Conservation (phyloP, 345 rosid genomes). For the Gynandropsis gynandra region DNA sequence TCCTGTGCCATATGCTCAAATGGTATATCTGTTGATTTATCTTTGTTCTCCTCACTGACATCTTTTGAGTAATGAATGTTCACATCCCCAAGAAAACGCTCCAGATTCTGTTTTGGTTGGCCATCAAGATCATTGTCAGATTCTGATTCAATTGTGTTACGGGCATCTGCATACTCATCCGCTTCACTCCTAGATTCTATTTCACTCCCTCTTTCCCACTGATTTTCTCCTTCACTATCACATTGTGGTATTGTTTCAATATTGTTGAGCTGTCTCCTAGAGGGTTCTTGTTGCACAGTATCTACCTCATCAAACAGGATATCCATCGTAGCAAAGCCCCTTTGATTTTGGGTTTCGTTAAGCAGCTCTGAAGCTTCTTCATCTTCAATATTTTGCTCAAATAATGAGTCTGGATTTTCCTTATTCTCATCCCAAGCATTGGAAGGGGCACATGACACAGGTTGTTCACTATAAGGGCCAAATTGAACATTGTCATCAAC, state of each 20-base stretch:
- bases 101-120: conserved; percentile 20
- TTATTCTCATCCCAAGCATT: conserved; percentile 65
- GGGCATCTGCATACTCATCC: conserved; percentile 79
- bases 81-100: conserved; percentile 27
- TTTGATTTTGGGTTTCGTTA: conserved; percentile 15
- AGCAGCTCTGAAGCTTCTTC: conserved; percentile 29
- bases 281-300: conserved; percentile 24
- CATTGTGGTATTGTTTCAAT: conserved; percentile 49
- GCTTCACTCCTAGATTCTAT: conserved; percentile 46
- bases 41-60: conserved; percentile 25
- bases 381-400: conserved; percentile 19
- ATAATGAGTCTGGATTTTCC: conserved; percentile 40
- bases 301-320: conserved; percentile 27
- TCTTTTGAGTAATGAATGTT: conserved; percentile 28
- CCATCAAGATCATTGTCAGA: conserved; percentile 34
- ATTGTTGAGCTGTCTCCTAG: conserved; percentile 38
- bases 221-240: conserved; percentile 39
- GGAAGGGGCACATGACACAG: conserved; percentile 34
- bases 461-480: conserved; percentile 35
- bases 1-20: conserved; percentile 18
- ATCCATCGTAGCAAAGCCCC: conserved; percentile 19
- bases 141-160: conserved; percentile 87
- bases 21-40: conserved; percentile 24
- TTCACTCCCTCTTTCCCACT: conserved; percentile 50
- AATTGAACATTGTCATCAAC: conserved; percentile 29